Percentiles rank a stretch among this genome's conserved stretches.
Evolutionary conservation across 176 grass and related monocot genomes (phyloP).

Genomic region (Melocanna baccifera): DNA sequence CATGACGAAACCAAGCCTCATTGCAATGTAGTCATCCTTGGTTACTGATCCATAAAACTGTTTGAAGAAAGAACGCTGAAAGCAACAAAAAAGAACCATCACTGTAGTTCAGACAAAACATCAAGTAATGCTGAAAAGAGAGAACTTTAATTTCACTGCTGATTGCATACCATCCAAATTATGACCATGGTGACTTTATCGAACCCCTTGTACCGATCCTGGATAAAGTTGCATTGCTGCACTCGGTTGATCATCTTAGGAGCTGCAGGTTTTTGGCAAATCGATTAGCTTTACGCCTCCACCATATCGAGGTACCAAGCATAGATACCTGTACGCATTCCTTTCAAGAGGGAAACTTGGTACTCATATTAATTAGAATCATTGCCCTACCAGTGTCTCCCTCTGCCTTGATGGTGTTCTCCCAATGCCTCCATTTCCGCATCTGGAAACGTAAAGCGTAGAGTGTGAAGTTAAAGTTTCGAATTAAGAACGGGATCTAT

Average conservation of each 20-base stretch:
- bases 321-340: not conserved
- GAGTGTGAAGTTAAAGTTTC: not conserved
- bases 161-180: conserved; percentile 26
- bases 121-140: not conserved
- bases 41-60: conserved; percentile 80
- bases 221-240: conserved; percentile 41
- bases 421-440: conserved; percentile 62
- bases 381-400: conserved; percentile 34
- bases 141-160: not conserved
- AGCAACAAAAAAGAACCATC: not conserved
- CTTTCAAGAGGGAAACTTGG: not conserved
- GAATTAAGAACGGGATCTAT: not conserved
- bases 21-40: conserved; percentile 58
- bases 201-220: conserved; percentile 39
- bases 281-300: not conserved
- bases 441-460: conserved; percentile 35
- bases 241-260: conserved; percentile 40
- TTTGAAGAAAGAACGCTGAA: conserved; percentile 84
- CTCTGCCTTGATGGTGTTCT: conserved; percentile 37
- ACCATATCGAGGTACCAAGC: not conserved
- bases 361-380: not conserved
- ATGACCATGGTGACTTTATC: conserved; percentile 4
- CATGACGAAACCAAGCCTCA: conserved; percentile 81
- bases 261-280: not conserved
- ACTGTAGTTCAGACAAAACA: not conserved